Percentiles rank a stretch among this genome's conserved stretches.
These are phyloP conservation scores for Cicer bijugum DNA, from an alignment of 306 rosid genomes.

Conservation along the genomic window DNA sequence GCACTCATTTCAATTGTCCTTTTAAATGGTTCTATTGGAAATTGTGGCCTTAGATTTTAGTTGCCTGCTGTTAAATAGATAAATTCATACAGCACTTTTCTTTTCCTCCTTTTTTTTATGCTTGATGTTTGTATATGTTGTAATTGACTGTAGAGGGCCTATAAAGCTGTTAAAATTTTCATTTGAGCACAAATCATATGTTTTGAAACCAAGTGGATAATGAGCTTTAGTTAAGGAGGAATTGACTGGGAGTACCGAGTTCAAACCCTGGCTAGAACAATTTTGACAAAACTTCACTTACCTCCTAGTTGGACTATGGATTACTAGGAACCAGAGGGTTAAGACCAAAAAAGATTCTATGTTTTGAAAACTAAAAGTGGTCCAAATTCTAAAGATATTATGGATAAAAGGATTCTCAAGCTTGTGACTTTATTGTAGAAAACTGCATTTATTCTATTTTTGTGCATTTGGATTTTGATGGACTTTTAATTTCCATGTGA, in stretches of 20 bases:
- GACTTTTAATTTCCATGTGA: constrained; percentile 25
- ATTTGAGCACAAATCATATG: constrained; percentile 24
- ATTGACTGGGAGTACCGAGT: too few species aligned
- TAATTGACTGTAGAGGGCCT: constrained; percentile 38
- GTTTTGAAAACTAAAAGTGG: constrained; percentile 45
- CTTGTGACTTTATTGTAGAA: constrained; percentile 37
- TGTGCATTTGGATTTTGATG: constrained; percentile 44
- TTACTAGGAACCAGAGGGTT: too few species aligned
- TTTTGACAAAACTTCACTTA: too few species aligned
- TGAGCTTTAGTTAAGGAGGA: too few species aligned
- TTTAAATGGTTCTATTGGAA: constrained; percentile 37
- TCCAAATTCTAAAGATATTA: constrained; percentile 42
- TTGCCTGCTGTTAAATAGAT: constrained; percentile 38
- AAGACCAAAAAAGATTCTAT: neutral
- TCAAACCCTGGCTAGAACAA: too few species aligned
- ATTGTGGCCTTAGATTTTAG: constrained; percentile 48
- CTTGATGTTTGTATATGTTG: constrained; percentile 39
- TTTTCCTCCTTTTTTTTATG: constrained; percentile 19
- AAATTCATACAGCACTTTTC: constrained; percentile 17
- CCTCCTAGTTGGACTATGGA: too few species aligned
- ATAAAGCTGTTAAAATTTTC: constrained; percentile 21
- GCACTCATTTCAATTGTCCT: constrained; percentile 39
- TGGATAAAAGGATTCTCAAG: constrained; percentile 35
- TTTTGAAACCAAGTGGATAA: neutral
- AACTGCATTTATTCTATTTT: constrained; percentile 41